A percentile compares a stretch with the other conserved stretches of the same genome.
phyloP scores from a whole-genome alignment of 2,329 filamentous ascomycete species.

The Arthrobotrys musiformis region DNA sequence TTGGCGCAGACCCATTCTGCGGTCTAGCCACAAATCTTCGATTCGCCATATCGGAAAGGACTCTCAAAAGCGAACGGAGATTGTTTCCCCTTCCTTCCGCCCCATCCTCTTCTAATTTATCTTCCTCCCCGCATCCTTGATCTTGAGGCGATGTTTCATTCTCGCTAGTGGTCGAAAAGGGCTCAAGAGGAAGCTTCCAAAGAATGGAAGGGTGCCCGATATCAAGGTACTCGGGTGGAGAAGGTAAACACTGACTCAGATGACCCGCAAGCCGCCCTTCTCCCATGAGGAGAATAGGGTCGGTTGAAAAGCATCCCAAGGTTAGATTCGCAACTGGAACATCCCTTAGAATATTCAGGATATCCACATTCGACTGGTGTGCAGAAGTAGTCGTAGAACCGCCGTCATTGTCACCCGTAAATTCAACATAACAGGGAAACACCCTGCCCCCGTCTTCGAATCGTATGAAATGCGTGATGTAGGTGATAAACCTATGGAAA shows the following conservation, averaged over 20 bases:
- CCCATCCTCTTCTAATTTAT: background rate
- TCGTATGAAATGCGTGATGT: background rate
- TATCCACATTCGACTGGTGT: too few species aligned
- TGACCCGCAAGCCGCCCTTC: too few species aligned
- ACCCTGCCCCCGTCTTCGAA: background rate
- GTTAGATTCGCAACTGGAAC: background rate
- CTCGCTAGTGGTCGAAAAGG: too few species aligned
- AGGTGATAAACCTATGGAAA: background rate
- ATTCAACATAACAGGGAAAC: background rate
- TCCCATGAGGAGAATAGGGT: too few species aligned
- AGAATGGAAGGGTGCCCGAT: background rate
- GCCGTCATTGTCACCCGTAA: background rate
- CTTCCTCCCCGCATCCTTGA: background rate
- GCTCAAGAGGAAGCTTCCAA: background rate
- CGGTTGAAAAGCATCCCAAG: too few species aligned
- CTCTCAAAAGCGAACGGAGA: background rate
- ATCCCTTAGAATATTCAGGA: too few species aligned
- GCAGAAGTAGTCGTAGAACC: too few species aligned
- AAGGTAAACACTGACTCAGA: background rate
- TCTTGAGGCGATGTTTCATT: background rate
- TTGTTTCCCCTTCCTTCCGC: background rate
- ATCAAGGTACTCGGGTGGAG: background rate
- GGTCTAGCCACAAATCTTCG: background rate
- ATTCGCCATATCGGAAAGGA: background rate
- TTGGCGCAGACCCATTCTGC: background rate